Evolutionary conservation across 768 basidiomycete species (phyloP).

Genomic region (Neoboletus brunneissimus): DNA sequence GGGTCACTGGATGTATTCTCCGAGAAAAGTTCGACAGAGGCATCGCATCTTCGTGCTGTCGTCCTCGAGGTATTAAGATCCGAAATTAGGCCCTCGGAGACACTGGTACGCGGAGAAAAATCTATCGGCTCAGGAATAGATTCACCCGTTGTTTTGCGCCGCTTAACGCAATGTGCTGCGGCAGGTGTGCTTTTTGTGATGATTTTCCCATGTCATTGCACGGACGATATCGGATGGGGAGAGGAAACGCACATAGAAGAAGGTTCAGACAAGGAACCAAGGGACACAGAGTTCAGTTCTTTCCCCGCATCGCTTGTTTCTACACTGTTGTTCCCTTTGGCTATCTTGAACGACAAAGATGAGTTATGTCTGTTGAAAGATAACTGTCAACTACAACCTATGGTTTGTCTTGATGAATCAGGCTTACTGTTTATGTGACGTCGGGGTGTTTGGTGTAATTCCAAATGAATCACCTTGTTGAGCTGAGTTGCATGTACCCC

Average conservation of each 20-base stretch:
- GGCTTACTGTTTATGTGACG: constrained; percentile 10
- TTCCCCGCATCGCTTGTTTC: neutral
- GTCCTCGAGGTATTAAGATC: neutral
- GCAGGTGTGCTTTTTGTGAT: neutral
- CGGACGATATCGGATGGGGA: neutral
- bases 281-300: neutral
- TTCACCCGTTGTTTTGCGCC: constrained; percentile 1
- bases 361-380: constrained; percentile 9
- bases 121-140: neutral
- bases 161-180: constrained; percentile 1
- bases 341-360: neutral
- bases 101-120: neutral
- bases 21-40: neutral
- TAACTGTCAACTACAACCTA: neutral
- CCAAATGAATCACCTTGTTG: neutral
- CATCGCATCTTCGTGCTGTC: constrained; percentile 2
- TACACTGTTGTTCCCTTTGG: neutral
- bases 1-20: neutral
- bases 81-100: neutral
- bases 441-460: neutral
- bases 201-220: neutral
- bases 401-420: neutral
- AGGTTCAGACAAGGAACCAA: neutral
- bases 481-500: neutral
- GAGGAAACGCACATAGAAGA: constrained; percentile 16